phyloP scores from a whole-genome alignment of 169 alveolate genomes.

The Miamiensis avidus region DNA sequence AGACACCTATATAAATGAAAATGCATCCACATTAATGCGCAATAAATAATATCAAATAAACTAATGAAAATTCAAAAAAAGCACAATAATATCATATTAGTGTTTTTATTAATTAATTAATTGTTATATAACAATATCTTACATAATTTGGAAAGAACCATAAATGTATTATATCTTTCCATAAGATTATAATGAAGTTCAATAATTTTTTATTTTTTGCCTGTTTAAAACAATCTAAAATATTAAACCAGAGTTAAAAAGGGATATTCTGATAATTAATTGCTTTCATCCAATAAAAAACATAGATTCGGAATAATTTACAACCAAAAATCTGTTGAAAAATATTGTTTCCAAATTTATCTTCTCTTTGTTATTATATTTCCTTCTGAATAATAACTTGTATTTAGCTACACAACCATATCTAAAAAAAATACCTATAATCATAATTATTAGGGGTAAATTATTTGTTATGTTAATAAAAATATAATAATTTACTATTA shows the following conservation, averaged over 20 bases:
- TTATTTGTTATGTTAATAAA: too few relatives aligned
- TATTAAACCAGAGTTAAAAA: too few relatives aligned
- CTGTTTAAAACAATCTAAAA: not conserved
- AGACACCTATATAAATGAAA: too few relatives aligned
- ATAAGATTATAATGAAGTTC: not conserved
- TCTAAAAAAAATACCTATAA: not conserved
- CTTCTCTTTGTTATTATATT: not conserved
- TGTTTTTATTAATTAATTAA: too few relatives aligned
- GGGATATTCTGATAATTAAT: not conserved
- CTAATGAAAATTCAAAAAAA: too few relatives aligned
- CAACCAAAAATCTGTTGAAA: not conserved
- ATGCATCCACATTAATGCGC: not conserved
- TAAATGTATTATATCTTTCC: not conserved
- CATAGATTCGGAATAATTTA: not conserved
- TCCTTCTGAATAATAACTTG: not conserved
- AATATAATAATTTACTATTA: not conserved
- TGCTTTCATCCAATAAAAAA: not conserved
- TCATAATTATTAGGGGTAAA: not conserved
- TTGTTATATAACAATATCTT: too few relatives aligned
- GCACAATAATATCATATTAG: too few relatives aligned
- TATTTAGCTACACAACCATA: too few relatives aligned
- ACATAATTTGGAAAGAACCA: not conserved
- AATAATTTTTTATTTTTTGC: not conserved
- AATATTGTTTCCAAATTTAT: too few relatives aligned
- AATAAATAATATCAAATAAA: too few relatives aligned